Percentiles rank a stretch among this genome's conserved stretches.
phyloP scores from a whole-genome alignment of 345 rosid genomes.

The Physaria fendleri region DNA sequence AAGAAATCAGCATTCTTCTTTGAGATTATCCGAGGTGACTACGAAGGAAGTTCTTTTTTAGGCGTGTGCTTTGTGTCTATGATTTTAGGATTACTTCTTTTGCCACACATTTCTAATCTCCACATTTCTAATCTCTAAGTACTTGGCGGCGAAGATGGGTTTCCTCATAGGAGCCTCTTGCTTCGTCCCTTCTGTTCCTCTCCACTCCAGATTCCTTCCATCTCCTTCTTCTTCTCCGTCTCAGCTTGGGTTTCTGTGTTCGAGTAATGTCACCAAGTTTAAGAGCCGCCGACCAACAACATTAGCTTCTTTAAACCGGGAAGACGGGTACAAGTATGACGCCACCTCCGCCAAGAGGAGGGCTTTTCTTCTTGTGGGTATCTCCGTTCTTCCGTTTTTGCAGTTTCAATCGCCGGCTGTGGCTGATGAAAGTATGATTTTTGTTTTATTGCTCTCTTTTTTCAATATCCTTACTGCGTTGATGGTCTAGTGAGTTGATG shows the following conservation, averaged over 20 bases:
- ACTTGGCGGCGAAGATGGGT: slow-evolving; percentile 32
- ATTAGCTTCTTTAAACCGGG: slow-evolving; percentile 36
- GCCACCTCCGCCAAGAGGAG: slow-evolving; percentile 37
- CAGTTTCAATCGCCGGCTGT: slow-evolving; percentile 30
- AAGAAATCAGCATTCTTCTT: neutral
- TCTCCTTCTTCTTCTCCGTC: slow-evolving; percentile 25
- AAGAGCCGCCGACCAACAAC: slow-evolving; percentile 30
- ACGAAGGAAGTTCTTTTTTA: slow-evolving; percentile 3
- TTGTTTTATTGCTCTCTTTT: neutral
- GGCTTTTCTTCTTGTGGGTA: slow-evolving; percentile 52
- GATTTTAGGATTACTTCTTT: slow-evolving; percentile 14
- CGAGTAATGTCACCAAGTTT: slow-evolving; percentile 33
- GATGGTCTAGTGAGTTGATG: neutral
- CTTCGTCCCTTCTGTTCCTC: slow-evolving; percentile 36
- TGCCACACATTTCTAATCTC: slow-evolving; percentile 29
- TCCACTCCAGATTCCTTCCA: slow-evolving; percentile 19
- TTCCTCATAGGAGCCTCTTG: slow-evolving; percentile 43
- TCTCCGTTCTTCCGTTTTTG: slow-evolving; percentile 64
- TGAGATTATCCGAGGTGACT: neutral
- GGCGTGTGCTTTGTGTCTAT: neutral
- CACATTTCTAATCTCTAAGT: too few relatives aligned
- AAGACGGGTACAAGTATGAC: slow-evolving; percentile 27
- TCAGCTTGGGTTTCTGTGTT: slow-evolving; percentile 30
- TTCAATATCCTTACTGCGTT: neutral
- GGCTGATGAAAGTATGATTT: slow-evolving; percentile 26